Evolutionary conservation across 2,329 filamentous ascomycete species (phyloP).

Genomic region (Alternaria sp.): DNA sequence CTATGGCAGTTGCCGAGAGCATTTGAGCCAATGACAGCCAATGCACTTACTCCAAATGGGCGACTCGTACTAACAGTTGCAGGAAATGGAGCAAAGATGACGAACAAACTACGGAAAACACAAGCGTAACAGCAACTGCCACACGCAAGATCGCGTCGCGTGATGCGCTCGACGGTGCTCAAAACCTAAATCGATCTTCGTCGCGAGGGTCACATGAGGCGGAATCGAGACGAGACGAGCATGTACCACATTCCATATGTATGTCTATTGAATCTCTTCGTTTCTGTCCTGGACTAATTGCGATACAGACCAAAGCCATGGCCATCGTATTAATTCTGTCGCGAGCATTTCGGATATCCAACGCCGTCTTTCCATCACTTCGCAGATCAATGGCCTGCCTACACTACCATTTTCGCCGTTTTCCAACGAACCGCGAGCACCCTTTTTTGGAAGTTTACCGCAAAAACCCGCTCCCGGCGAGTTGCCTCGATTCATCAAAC

Average conservation of each 20-base stretch:
- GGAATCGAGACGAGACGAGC: constrained; percentile 61
- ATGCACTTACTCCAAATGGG: constrained; percentile 9
- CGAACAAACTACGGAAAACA: constrained; percentile 40
- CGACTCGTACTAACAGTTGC: constrained; percentile 32
- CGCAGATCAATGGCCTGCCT: constrained; percentile 45
- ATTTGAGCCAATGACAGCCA: constrained; percentile 16
- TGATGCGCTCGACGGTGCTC: constrained; percentile 48
- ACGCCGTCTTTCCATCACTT: constrained; percentile 55
- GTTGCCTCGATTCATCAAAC: constrained; percentile 77
- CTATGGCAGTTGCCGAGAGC: constrained; percentile 23
- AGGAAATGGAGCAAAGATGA: constrained; percentile 57
- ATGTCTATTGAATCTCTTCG: constrained; percentile 46
- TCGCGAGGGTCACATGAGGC: constrained; percentile 55
- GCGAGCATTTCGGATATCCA: constrained; percentile 55
- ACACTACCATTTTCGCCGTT: constrained; percentile 50
- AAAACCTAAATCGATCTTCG: constrained; percentile 40
- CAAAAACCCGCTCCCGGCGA: constrained; percentile 56
- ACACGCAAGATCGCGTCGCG: constrained; percentile 52
- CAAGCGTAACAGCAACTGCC: constrained; percentile 30
- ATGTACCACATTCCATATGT: constrained; percentile 73
- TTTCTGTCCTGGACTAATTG: constrained; percentile 26
- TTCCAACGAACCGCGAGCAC: constrained; percentile 34
- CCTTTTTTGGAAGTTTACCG: constrained; percentile 59
- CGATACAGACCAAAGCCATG: constrained; percentile 59
- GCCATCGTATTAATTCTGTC: constrained; percentile 50